Conservation (phyloP, 2,329 filamentous ascomycete genomes). For the Botryotinia calthae region DNA sequence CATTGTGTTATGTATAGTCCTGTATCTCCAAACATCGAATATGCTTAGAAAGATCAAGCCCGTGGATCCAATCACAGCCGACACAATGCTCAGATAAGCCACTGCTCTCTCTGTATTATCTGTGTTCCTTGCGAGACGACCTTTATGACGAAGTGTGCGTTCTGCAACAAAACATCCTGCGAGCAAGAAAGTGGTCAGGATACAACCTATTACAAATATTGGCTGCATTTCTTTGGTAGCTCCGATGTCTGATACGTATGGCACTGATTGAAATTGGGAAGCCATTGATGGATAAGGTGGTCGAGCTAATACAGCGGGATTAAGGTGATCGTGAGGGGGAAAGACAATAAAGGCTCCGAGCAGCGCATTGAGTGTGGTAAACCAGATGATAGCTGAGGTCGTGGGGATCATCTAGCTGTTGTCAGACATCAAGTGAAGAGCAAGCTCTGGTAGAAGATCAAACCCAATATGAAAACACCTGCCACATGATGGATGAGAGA, state of each 20-base stretch:
- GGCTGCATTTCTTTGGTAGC: constrained; percentile 61
- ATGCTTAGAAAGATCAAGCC: constrained; percentile 81
- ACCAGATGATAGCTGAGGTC: constrained; percentile 15
- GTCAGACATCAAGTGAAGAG: constrained; percentile 55
- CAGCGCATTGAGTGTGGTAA: constrained; percentile 10
- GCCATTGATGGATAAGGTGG: constrained; percentile 61
- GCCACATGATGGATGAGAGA: background rate
- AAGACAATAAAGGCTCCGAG: constrained; percentile 5
- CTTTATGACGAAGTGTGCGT: constrained; percentile 79
- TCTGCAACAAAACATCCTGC: constrained; percentile 78
- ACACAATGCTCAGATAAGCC: constrained; percentile 58
- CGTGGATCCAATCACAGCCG: constrained; percentile 70
- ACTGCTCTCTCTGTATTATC: constrained; percentile 61
- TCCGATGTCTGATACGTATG: constrained; percentile 70
- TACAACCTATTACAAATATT: constrained; percentile 71
- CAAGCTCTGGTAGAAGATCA: constrained; percentile 31
- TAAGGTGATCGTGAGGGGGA: constrained; percentile 8
- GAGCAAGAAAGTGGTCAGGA: constrained; percentile 73
- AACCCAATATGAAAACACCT: constrained; percentile 44
- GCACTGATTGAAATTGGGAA: constrained; percentile 52
- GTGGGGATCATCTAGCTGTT: constrained; percentile 17
- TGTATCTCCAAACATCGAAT: constrained; percentile 76
- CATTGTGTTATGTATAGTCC: constrained; percentile 69
- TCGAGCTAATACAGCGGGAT: constrained; percentile 39
- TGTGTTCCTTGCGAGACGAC: constrained; percentile 73